phyloP scores from a whole-genome alignment of 192 early-diverging fungal genomes.

The Jimgerdemannia lactiflua region DNA sequence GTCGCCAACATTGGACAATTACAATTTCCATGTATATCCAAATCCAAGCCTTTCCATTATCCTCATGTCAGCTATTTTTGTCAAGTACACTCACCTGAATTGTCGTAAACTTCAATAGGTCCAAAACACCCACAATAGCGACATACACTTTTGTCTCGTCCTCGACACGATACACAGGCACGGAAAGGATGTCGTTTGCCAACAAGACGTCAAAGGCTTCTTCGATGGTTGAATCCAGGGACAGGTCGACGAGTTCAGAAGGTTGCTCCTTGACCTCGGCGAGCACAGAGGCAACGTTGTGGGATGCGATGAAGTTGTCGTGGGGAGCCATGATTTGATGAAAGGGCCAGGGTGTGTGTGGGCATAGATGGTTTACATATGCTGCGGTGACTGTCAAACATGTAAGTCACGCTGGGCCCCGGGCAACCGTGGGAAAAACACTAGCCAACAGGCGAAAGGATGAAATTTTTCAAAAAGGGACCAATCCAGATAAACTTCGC shows the following conservation, averaged over 20 bases:
- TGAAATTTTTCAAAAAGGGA: too few species aligned
- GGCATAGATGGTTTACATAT: too few species aligned
- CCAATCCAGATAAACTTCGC: too few species aligned
- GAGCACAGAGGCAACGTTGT: not conserved
- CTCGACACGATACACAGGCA: slow-evolving; percentile 46
- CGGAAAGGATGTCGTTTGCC: slow-evolving; percentile 49
- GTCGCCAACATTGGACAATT: slow-evolving; percentile 8
- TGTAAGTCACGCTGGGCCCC: too few species aligned
- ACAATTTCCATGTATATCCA: not conserved
- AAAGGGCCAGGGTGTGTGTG: not conserved
- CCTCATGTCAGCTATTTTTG: slow-evolving; percentile 11
- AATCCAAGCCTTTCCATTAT: not conserved
- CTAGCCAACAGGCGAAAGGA: too few species aligned
- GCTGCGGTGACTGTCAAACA: too few species aligned
- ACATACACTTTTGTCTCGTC: slow-evolving; percentile 39
- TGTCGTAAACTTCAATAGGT: slow-evolving; percentile 41
- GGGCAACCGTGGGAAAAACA: too few species aligned
- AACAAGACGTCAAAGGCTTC: slow-evolving; percentile 52
- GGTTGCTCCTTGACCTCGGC: not conserved
- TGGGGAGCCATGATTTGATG: not conserved
- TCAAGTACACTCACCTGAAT: slow-evolving; percentile 18
- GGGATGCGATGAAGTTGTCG: not conserved
- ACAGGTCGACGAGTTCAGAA: slow-evolving; percentile 42
- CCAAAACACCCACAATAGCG: slow-evolving; percentile 48
- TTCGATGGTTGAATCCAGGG: slow-evolving; percentile 46